phyloP scores from a whole-genome alignment of 75 land plant species.

The Pinus tabuliformis region DNA sequence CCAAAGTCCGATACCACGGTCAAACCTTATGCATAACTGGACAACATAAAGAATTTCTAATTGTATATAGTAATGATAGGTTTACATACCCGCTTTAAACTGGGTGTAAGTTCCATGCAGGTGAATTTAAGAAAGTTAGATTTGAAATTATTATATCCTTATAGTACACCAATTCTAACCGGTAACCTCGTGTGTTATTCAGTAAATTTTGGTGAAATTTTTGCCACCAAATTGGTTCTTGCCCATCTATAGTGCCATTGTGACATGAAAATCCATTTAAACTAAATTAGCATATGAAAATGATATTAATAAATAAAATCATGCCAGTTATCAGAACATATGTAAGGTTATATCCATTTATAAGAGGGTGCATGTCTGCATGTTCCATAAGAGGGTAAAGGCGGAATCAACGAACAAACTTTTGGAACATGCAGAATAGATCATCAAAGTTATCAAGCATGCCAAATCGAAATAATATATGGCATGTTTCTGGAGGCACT shows the following conservation, averaged over 20 bases:
- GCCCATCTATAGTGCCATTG: slow-evolving; percentile 78
- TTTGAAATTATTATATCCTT: slow-evolving; percentile 51
- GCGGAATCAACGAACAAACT: slow-evolving; percentile 52
- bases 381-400: slow-evolving; percentile 68
- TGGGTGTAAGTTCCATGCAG: slow-evolving; percentile 77
- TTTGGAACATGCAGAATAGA: slow-evolving; percentile 29
- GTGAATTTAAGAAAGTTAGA: slow-evolving; percentile 58
- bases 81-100: slow-evolving; percentile 60
- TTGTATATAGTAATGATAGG: background rate
- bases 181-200: slow-evolving; percentile 52
- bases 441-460: slow-evolving; percentile 1
- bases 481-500: too few species aligned
- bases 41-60: background rate
- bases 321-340: slow-evolving; percentile 68
- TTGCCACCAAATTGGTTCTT: slow-evolving; percentile 69
- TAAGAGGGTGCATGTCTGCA: slow-evolving; percentile 58
- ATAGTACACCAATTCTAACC: slow-evolving; percentile 57
- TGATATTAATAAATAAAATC: background rate
- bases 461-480: background rate
- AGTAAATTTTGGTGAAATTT: slow-evolving; percentile 32
- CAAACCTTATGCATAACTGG: background rate
- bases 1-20: background rate
- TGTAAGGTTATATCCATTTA: slow-evolving; percentile 63
- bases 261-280: slow-evolving; percentile 15
- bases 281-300: background rate